Evolutionary conservation across 345 rosid genomes (phyloP).

Genomic region (Melaleuca alternifolia): DNA sequence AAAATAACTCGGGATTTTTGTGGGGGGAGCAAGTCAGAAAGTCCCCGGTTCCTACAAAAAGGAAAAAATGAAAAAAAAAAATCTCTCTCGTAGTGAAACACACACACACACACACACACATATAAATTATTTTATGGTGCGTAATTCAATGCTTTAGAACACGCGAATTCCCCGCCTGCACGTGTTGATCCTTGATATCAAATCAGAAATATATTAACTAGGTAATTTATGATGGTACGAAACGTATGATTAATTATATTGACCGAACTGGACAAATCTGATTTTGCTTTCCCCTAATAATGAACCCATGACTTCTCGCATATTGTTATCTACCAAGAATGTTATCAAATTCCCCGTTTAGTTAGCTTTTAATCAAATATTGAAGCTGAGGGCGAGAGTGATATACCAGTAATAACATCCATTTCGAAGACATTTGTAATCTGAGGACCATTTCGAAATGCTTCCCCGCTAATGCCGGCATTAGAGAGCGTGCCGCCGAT

Average conservation of each 20-base stretch:
- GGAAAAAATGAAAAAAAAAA: too few species aligned
- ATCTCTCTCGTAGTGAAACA: not conserved
- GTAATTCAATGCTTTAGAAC: too few species aligned
- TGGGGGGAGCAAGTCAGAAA: not conserved
- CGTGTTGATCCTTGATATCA: too few species aligned
- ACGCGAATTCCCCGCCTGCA: too few species aligned
- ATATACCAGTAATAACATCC: constrained; percentile 41
- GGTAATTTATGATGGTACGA: too few species aligned
- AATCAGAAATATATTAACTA: too few species aligned
- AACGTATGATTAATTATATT: too few species aligned
- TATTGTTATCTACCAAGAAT: too few species aligned
- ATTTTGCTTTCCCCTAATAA: too few species aligned
- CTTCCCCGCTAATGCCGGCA: constrained; percentile 41
- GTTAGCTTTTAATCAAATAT: not conserved
- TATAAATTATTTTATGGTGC: not conserved
- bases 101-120: not conserved
- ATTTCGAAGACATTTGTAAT: constrained; percentile 30
- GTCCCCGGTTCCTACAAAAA: constrained; percentile 3
- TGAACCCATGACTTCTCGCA: too few species aligned
- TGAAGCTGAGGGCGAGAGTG: not conserved
- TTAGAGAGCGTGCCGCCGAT: constrained; percentile 46
- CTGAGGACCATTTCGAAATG: constrained; percentile 34
- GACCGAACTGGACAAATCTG: too few species aligned
- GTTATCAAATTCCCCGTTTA: too few species aligned
- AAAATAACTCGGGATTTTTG: constrained; percentile 5